These are phyloP conservation scores for Geotrichum candidum DNA, from an alignment of 1,139 yeast species.

Conservation along the genomic window DNA sequence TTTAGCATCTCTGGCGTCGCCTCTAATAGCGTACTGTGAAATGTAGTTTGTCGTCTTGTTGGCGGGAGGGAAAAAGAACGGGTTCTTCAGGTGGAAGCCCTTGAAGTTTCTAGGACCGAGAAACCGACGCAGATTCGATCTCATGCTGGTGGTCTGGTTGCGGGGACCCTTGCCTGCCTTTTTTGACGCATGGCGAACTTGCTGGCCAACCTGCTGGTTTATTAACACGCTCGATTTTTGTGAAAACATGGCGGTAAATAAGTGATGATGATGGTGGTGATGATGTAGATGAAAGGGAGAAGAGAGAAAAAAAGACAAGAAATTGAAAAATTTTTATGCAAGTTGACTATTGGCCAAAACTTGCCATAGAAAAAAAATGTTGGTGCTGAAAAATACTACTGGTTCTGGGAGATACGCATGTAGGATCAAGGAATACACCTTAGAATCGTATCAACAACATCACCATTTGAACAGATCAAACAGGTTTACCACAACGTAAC, in stretches of 20 bases:
- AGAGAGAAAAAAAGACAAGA: not conserved
- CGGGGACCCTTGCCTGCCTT: constrained; percentile 12
- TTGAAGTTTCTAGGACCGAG: constrained; percentile 78
- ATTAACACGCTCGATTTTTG: constrained; percentile 6
- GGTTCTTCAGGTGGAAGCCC: constrained; percentile 77
- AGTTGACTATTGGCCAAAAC: constrained; percentile 3
- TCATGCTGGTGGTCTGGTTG: constrained; percentile 28
- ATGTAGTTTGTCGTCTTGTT: constrained; percentile 72
- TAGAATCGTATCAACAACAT: not conserved
- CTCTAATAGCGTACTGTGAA: constrained; percentile 47
- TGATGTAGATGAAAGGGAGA: not conserved
- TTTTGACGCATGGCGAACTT: constrained; percentile 17
- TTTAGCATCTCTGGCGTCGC: constrained; percentile 16
- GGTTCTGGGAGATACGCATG: not conserved
- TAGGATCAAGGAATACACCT: not conserved
- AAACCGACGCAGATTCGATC: constrained; percentile 45
- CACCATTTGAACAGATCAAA: not conserved
- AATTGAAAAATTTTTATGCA: not conserved
- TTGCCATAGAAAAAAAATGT: not conserved
- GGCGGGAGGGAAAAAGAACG: constrained; percentile 66
- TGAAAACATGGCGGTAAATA: constrained; percentile 1
- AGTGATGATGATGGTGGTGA: not conserved
- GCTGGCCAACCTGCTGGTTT: constrained; percentile 7
- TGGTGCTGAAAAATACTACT: not conserved
- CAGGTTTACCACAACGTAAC: not conserved